phyloP scores from a whole-genome alignment of 495 filamentous ascomycete species.

The Aspergillus leporis region DNA sequence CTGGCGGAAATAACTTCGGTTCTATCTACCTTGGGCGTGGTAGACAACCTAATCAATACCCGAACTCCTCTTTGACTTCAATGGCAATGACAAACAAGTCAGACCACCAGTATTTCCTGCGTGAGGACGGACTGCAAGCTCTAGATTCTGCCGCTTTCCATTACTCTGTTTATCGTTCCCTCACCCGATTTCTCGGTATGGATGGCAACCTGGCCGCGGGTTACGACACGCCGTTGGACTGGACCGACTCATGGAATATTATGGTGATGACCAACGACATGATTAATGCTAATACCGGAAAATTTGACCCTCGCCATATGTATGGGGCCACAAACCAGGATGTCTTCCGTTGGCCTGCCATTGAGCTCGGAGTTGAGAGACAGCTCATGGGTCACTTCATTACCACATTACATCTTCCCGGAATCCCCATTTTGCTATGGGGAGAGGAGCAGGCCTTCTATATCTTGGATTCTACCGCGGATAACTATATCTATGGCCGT shows the following conservation, averaged over 20 bases:
- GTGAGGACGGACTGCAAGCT: constrained; percentile 54
- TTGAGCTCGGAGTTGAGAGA: constrained; percentile 62
- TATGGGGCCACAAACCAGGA: constrained; percentile 73
- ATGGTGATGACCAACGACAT: constrained; percentile 67
- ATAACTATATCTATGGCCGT: constrained; percentile 71
- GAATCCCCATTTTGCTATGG: constrained; percentile 65
- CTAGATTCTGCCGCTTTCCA: constrained; percentile 70
- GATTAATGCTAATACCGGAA: constrained; percentile 62
- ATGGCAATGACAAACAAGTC: constrained; percentile 47
- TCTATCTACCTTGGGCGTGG: constrained; percentile 69
- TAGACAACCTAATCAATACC: constrained; percentile 53
- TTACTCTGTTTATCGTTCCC: constrained; percentile 68
- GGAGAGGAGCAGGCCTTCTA: constrained; percentile 75
- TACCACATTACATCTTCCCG: constrained; percentile 64
- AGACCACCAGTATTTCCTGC: constrained; percentile 53
- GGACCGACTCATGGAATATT: constrained; percentile 61
- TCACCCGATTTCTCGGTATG: constrained; percentile 67
- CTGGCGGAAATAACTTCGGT: constrained; percentile 61
- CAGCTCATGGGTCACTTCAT: constrained; percentile 64
- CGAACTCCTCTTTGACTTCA: constrained; percentile 47
- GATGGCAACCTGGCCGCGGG: constrained; percentile 63
- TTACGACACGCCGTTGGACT: constrained; percentile 60
- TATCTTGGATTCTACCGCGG: constrained; percentile 63
- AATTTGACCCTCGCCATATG: constrained; percentile 71
- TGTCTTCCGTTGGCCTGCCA: constrained; percentile 71